Evolutionary conservation across 371 early-diverging fungal genomes (phyloP), one percentile per base, ranked within the genome.

Genomic region (Mortierella sp.): DNA sequence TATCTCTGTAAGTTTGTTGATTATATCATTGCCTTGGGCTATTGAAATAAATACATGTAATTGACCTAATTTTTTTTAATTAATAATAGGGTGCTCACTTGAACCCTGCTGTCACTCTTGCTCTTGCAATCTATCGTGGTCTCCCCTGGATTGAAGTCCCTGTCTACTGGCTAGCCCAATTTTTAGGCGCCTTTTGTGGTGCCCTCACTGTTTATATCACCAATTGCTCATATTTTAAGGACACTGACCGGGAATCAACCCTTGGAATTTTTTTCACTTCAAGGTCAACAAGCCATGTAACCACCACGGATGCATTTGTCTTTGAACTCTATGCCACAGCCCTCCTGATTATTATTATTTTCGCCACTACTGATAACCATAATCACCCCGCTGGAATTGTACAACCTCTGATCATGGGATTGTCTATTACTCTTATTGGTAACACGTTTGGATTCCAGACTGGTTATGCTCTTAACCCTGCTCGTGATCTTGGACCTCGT

Each of bases 401-500:
- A 23, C 87, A 88, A 68, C 75, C 80, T 28, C 57, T 91, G 10
- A 79, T 87, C 65, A 84, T 92, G 57, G 94, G 94, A 13, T 75
- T 92, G 31, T 83, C 90, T 62, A 83, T 96, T 34, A 85, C 91
- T 22, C 83, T 85, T 53, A 85, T 92, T 45, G 90, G 89, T 61
- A 83, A 89, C 74, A 83, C 91, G 49, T 83, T 91, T 53, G 92
- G 91, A 26, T 92, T 89, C 85, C 87, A 89, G 58, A 93, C 94
- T 34, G 94, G 93, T 10, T 93, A 90, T 62, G 93, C 92, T 15
- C 83, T 96, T 53, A 96, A 96, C 82, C 95, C 95, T 53, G 96
- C 96, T 13, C 91, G 96, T 70, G 96, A 96, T 84, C 76, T 96
- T 68, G 96, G 94, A 9, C 96, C 96, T 15, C 91, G 96, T 51